Percentiles rank a stretch among this genome's conserved stretches.
Evolutionary conservation across 768 basidiomycete species (phyloP).

Genomic region (Lyophyllum decastes): DNA sequence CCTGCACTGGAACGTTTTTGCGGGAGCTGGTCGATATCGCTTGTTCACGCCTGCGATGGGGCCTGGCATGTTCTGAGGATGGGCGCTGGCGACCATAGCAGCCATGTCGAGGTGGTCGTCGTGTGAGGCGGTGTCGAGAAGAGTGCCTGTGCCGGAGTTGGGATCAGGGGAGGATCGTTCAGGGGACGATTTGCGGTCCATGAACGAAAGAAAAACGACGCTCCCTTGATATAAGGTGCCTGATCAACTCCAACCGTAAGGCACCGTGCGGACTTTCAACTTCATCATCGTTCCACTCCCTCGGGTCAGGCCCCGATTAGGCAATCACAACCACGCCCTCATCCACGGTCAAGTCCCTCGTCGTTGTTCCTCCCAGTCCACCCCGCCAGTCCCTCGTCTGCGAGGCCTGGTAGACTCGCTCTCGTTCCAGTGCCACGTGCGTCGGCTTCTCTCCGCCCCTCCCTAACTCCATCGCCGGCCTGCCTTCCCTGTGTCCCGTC

Average conservation of each 20-base stretch:
- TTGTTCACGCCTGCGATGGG: conserved; percentile 38
- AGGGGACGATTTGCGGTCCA: conserved; percentile 34
- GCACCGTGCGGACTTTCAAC: conserved; percentile 15
- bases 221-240: conserved; percentile 23
- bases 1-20: conserved; percentile 94
- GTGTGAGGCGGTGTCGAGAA: conserved; percentile 5
- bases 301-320: conserved; percentile 5
- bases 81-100: conserved; percentile 22
- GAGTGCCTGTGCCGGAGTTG: conserved; percentile 13
- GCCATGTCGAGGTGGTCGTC: conserved; percentile 22
- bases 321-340: background rate
- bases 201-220: conserved; percentile 20
- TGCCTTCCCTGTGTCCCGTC: conserved; percentile 10
- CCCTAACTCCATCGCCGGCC: conserved; percentile 3
- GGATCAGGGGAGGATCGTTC: conserved; percentile 28
- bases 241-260: conserved; percentile 20
- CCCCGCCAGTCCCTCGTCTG: background rate
- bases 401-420: background rate
- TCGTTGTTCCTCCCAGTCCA: background rate
- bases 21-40: conserved; percentile 80
- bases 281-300: background rate
- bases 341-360: background rate
- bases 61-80: conserved; percentile 23
- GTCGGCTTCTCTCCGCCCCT: background rate
- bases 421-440: background rate